Evolutionary conservation across 2,329 filamentous ascomycete species (phyloP).

Genomic region (Xenoacremonium recifei): DNA sequence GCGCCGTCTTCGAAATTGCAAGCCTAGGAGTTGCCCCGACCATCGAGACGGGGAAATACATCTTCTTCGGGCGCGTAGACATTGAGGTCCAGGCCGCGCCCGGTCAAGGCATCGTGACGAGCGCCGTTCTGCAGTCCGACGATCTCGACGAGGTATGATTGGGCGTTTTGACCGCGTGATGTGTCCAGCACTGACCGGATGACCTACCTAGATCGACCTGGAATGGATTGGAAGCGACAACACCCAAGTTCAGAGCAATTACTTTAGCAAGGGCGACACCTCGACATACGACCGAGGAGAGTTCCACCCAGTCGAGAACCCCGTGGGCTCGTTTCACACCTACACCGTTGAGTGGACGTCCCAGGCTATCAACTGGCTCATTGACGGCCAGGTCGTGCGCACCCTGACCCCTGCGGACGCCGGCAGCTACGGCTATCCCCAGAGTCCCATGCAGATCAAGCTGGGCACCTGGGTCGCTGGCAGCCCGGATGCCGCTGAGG

Average conservation of each 20-base stretch:
- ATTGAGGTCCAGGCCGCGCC: slow-evolving; percentile 68
- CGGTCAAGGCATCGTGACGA: slow-evolving; percentile 74
- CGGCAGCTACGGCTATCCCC: slow-evolving; percentile 60
- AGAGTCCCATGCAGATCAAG: slow-evolving; percentile 71
- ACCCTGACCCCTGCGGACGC: slow-evolving; percentile 60
- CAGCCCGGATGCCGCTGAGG: slow-evolving; percentile 55
- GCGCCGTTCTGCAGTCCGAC: slow-evolving; percentile 73
- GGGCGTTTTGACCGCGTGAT: fast-evolving
- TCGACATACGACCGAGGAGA: slow-evolving; percentile 63
- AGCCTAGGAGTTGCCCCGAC: slow-evolving; percentile 55
- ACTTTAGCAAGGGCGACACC: slow-evolving; percentile 71
- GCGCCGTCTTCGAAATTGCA: slow-evolving; percentile 53
- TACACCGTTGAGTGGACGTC: slow-evolving; percentile 69
- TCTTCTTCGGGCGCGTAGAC: slow-evolving; percentile 80
- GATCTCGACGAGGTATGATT: slow-evolving; percentile 56
- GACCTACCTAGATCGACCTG: slow-evolving; percentile 65
- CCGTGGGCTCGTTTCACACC: slow-evolving; percentile 54
- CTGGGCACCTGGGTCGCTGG: slow-evolving; percentile 67
- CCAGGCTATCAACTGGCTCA: slow-evolving; percentile 60
- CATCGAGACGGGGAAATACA: slow-evolving; percentile 71
- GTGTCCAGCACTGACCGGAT: not conserved
- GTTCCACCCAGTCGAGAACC: slow-evolving; percentile 51
- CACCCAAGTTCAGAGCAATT: slow-evolving; percentile 77
- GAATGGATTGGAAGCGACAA: slow-evolving; percentile 74
- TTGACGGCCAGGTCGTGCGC: slow-evolving; percentile 61